phyloP scores from a whole-genome alignment of 176 grass and related monocot species.

The Oryza brachyantha region DNA sequence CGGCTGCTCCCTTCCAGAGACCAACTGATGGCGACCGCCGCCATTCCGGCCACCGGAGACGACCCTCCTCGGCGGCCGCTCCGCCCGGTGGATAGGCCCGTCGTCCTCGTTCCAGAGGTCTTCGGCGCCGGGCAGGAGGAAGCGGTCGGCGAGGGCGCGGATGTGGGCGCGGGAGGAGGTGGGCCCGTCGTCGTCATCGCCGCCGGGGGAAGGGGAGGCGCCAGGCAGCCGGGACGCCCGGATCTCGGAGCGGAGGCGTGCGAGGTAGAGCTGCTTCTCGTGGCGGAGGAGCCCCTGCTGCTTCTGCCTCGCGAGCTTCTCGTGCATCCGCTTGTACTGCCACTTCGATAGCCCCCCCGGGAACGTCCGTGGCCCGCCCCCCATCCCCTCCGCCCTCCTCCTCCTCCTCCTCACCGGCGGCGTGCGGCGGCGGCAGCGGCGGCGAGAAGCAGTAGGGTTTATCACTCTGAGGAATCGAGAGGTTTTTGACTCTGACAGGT shows the following conservation, averaged over 20 bases:
- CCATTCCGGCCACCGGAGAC: background rate
- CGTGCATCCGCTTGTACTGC: slow-evolving; percentile 93
- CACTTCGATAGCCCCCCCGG: slow-evolving; percentile 79
- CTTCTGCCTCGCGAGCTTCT: slow-evolving; percentile 82
- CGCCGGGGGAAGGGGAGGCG: background rate
- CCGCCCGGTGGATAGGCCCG: slow-evolving; percentile 44
- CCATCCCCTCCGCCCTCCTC: too few species aligned
- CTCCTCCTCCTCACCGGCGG: too few species aligned
- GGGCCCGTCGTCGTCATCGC: background rate
- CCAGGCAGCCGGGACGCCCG: slow-evolving; percentile 44
- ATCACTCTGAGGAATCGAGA: slow-evolving; percentile 22
- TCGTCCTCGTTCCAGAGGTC: slow-evolving; percentile 96
- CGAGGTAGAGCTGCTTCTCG: slow-evolving; percentile 86
- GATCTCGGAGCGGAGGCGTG: slow-evolving; percentile 70
- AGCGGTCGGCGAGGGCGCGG: slow-evolving; percentile 65
- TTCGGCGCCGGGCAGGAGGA: slow-evolving; percentile 64
- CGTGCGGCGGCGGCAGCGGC: background rate
- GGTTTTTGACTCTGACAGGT: background rate
- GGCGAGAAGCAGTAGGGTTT: slow-evolving; percentile 29
- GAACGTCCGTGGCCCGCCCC: slow-evolving; percentile 77
- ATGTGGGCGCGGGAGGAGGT: slow-evolving; percentile 67
- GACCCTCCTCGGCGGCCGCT: background rate
- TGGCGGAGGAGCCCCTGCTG: slow-evolving; percentile 60
- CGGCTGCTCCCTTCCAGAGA: background rate
- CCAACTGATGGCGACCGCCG: background rate